Conservation (phyloP, 1,139 yeast species). For the Pneumocystis sp. region DNA sequence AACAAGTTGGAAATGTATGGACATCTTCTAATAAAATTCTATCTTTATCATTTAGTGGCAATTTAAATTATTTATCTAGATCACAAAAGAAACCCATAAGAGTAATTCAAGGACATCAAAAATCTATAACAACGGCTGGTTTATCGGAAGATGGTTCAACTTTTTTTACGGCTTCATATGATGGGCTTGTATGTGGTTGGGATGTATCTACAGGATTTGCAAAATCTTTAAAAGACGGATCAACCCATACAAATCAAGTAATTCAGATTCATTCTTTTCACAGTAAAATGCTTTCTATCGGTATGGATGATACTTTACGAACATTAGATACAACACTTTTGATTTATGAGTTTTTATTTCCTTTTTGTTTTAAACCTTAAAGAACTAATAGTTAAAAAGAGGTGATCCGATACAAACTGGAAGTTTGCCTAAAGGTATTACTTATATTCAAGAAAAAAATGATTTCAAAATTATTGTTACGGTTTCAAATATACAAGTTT, state of each 20-base stretch:
- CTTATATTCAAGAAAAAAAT: conserved; percentile 21
- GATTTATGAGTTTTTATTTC: conserved; percentile 1
- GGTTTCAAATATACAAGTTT: conserved; percentile 33
- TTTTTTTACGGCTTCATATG: conserved; percentile 62
- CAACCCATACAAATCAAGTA: conserved; percentile 44
- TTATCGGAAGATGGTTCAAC: conserved; percentile 19
- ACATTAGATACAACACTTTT: conserved; percentile 26
- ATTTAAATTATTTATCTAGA: conserved; percentile 43
- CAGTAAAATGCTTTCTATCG: conserved; percentile 36
- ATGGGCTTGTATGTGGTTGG: conserved; percentile 64
- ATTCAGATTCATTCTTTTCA: conserved; percentile 27
- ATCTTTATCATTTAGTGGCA: conserved; percentile 60
- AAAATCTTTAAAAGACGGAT: conserved; percentile 24
- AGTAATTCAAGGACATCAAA: conserved; percentile 63
- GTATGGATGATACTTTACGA: conserved; percentile 81
- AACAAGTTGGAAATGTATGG: conserved; percentile 68
- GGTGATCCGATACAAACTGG: conserved; percentile 23
- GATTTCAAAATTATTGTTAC: conserved; percentile 30
- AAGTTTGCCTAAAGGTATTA: conserved; percentile 51
- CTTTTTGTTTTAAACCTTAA: not conserved
- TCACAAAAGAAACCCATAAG: conserved; percentile 29
- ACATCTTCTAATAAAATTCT: conserved; percentile 42
- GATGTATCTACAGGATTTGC: conserved; percentile 25
- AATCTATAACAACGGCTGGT: conserved; percentile 50
- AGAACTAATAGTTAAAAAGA: not conserved